These are phyloP conservation scores for Ophiostoma ips DNA, from an alignment of 2,329 filamentous ascomycete genomes.

Conservation along the genomic window DNA sequence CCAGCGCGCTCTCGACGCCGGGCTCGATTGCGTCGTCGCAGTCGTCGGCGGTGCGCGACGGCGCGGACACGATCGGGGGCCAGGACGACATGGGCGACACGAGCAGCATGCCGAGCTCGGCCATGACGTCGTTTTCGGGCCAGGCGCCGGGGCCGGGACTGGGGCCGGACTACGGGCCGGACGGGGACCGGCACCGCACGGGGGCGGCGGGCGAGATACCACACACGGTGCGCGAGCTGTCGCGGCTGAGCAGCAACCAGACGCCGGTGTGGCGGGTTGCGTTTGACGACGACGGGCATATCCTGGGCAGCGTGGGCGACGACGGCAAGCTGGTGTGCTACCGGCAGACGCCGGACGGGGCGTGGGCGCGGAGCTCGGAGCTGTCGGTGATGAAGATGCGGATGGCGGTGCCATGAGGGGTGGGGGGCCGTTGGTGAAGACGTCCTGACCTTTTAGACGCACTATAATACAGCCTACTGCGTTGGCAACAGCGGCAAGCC, in stretches of 20 bases:
- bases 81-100: not conserved
- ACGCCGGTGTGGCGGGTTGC: slow-evolving; percentile 63
- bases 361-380: slow-evolving; percentile 47
- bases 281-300: slow-evolving; percentile 56
- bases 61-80: not conserved
- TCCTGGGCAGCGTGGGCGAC: slow-evolving; percentile 63
- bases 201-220: slow-evolving; percentile 51
- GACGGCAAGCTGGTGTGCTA: slow-evolving; percentile 54
- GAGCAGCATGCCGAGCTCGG: slow-evolving; percentile 7
- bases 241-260: slow-evolving; percentile 51
- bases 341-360: slow-evolving; percentile 42
- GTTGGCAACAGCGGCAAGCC: not conserved
- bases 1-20: slow-evolving; percentile 3
- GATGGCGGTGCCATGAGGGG: slow-evolving; percentile 27
- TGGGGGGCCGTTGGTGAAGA: no score
- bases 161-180: not conserved
- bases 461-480: no score
- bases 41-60: slow-evolving; percentile 7
- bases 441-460: no score
- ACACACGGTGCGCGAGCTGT: slow-evolving; percentile 49
- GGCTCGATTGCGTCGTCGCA: slow-evolving; percentile 8
- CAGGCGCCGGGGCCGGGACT: slow-evolving; percentile 23
- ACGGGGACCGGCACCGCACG: slow-evolving; percentile 35
- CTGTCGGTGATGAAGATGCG: slow-evolving; percentile 42
- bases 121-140: slow-evolving; percentile 7